Percentiles rank a stretch among this genome's conserved stretches.
phyloP scores from a whole-genome alignment of 2,329 filamentous ascomycete genomes.

The Colletotrichum orbiculare region DNA sequence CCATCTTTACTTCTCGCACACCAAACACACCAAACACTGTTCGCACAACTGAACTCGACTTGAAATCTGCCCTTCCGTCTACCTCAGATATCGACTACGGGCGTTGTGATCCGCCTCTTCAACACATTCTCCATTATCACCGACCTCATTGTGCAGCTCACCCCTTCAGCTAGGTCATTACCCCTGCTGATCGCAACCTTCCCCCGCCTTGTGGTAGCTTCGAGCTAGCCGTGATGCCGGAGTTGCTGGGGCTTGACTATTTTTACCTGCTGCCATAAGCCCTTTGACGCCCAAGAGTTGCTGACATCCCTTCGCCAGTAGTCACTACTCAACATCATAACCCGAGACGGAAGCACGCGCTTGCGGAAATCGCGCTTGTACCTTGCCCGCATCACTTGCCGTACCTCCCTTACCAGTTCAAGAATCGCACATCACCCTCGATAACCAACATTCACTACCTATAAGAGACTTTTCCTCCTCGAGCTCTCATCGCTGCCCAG shows the following conservation, averaged over 20 bases:
- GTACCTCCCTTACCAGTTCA: slow-evolving; percentile 8
- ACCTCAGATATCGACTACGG: no score
- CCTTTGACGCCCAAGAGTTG: slow-evolving; percentile 18
- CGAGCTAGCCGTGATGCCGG: slow-evolving; percentile 17
- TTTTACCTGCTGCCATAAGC: slow-evolving; percentile 9
- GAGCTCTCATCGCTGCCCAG: not conserved
- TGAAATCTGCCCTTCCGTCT: no score
- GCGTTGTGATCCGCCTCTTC: no score
- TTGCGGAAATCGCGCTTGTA: slow-evolving; percentile 9
- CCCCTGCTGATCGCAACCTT: slow-evolving; percentile 11
- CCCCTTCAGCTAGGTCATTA: no score
- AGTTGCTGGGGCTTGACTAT: not conserved
- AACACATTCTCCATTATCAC: no score
- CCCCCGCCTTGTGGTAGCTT: slow-evolving; percentile 24
- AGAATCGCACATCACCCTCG: slow-evolving; percentile 2
- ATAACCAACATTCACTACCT: slow-evolving; percentile 11
- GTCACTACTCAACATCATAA: slow-evolving; percentile 20
- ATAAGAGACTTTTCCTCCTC: slow-evolving; percentile 16
- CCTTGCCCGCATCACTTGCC: slow-evolving; percentile 16
- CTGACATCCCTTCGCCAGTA: slow-evolving; percentile 18
- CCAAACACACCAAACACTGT: no score
- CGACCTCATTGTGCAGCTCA: no score
- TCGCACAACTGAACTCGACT: no score
- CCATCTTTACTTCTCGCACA: slow-evolving; percentile 2
- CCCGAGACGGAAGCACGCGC: slow-evolving; percentile 30